These are phyloP conservation scores for Xanthoparmelia taractica DNA, from an alignment of 495 filamentous ascomycete genomes.

Conservation along the genomic window DNA sequence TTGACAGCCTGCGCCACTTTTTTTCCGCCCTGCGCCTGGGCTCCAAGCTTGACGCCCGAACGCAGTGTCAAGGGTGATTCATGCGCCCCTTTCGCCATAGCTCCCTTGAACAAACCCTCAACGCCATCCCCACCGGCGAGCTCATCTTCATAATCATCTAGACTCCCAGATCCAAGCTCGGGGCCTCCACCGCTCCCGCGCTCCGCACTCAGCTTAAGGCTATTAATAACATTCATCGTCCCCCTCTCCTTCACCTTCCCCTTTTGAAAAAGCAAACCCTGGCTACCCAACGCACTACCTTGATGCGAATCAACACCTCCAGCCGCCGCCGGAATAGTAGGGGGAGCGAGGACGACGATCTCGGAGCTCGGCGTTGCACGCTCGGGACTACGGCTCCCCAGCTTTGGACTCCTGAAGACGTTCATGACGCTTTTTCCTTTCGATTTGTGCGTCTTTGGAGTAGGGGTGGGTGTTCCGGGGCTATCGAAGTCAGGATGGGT, in stretches of 20 bases:
- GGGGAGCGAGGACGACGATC: not conserved
- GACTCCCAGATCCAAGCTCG: not conserved
- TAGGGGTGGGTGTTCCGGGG: constrained; percentile 3
- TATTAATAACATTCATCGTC: not conserved
- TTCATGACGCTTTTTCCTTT: not conserved
- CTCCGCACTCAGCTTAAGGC: not conserved
- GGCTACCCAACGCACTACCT: not conserved
- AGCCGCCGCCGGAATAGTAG: not conserved
- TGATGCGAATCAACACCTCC: not conserved
- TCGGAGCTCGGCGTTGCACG: not conserved
- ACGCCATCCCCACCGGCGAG: not conserved
- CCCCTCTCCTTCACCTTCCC: not conserved
- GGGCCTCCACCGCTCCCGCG: not conserved
- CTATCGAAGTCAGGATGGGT: not conserved
- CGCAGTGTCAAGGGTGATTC: accelerated
- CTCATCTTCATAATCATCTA: not conserved
- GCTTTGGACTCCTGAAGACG: not conserved
- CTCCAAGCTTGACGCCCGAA: not conserved
- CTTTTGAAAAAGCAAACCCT: not conserved
- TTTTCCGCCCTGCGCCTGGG: not conserved
- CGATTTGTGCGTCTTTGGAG: not conserved
- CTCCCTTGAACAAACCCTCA: not conserved
- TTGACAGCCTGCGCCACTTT: not conserved
- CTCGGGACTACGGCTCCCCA: not conserved
- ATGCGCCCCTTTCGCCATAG: not conserved